Evolutionary conservation across 2,329 filamentous ascomycete genomes (phyloP), one percentile per base, ranked within the genome.

Genomic region (Pseudodiploospora longispora): DNA sequence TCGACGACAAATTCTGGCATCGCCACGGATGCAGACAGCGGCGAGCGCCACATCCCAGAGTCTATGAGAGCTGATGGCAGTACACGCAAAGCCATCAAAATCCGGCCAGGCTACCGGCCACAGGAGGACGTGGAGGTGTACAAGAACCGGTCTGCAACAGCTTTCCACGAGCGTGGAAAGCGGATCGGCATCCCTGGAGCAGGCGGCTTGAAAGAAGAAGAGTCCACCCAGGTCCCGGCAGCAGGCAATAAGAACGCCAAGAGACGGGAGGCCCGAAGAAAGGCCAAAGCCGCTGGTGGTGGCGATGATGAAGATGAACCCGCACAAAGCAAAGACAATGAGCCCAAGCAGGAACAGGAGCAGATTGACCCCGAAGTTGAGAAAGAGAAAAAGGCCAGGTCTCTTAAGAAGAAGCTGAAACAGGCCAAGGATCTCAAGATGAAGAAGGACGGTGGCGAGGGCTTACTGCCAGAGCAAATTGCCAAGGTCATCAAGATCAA

Each of bases 401-500:
- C 87, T 57, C 69, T 97, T 37, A 86, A 84, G 62, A 98, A 98
- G 74, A 98, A 97, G 67, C 71, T 98, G 48, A 86, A 91, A 57
- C 93, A 98, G 63, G 91, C 93, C 4, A 85, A 82, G 54, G 93
- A 97, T 2, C 73, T 98, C 43, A 85, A 88, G 61, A 83, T 82
- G 57, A 96, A 95, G 74, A 95, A 95, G 65, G 87, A 95, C 27
- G 82, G 81, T 44, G 93, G 93, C 19, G 85, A 87, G 60, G 75
- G 79, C 4, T 68, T 98, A 48, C 72, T 97, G 28, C 91, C 90
- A 0, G 93, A 98, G 68, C 93, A 98, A 68, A 84, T 97, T 51
- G 89, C 91, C 55, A 98, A 98, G 70, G 87, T 98, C 44, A 94
- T 95, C 63, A 95, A 93, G 66, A 95, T 98, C 62, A 88, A 87